Evolutionary conservation across 2,329 filamentous ascomycete genomes (phyloP).

Genomic region (Chaetomiaceae sp.): DNA sequence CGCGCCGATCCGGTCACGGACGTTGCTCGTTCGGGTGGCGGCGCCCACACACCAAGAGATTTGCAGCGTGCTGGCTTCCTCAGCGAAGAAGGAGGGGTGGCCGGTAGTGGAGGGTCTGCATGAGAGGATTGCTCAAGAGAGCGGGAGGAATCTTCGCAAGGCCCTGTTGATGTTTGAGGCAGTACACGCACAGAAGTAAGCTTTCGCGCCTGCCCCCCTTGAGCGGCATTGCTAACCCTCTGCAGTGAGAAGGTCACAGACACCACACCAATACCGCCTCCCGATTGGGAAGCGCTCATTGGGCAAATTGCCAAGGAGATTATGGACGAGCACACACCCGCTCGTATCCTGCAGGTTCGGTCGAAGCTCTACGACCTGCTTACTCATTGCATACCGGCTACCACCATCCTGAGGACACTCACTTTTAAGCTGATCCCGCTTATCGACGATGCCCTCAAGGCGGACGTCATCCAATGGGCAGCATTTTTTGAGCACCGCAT

Average conservation of each 20-base stretch:
- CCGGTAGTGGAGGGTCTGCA: constrained; percentile 71
- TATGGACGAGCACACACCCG: constrained; percentile 86
- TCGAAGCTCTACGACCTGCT: constrained; percentile 95
- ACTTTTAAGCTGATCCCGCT: constrained; percentile 87
- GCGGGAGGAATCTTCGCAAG: constrained; percentile 82
- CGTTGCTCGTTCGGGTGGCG: constrained; percentile 83
- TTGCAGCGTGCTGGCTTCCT: constrained; percentile 65
- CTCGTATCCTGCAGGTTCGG: constrained; percentile 79
- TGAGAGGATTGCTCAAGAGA: constrained; percentile 80
- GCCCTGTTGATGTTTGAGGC: constrained; percentile 96
- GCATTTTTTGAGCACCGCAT: constrained; percentile 97
- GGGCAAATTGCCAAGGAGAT: constrained; percentile 88
- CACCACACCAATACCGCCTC: constrained; percentile 82
- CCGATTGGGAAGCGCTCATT: constrained; percentile 95
- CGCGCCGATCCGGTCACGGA: constrained; percentile 91
- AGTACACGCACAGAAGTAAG: constrained; percentile 93
- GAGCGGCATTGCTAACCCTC: no score
- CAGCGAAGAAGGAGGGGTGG: constrained; percentile 78
- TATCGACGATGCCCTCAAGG: constrained; percentile 84
- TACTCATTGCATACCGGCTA: constrained; percentile 94
- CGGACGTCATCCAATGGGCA: constrained; percentile 91
- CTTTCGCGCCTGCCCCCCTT: no score
- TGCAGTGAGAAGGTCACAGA: constrained; percentile 89
- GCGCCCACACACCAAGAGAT: constrained; percentile 86
- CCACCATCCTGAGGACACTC: constrained; percentile 88